phyloP scores from a whole-genome alignment of 2,329 filamentous ascomycete genomes.

The Botrytis medusae region DNA sequence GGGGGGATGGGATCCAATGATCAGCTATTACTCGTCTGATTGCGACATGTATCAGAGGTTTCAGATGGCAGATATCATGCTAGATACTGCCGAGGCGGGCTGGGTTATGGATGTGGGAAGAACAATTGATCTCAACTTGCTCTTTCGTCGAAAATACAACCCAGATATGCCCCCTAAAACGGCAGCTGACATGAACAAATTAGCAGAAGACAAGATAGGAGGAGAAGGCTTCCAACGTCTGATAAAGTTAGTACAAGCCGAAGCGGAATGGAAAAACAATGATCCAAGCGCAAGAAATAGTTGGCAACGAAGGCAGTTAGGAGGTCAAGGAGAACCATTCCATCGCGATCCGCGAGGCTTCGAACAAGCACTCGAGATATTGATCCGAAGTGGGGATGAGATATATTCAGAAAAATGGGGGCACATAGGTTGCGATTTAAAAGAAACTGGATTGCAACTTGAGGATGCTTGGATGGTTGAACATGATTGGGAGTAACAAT shows the following conservation, averaged over 20 bases:
- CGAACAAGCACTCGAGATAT: conserved; percentile 45
- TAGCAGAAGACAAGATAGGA: neutral
- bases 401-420: conserved; percentile 49
- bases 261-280: conserved; percentile 35
- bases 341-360: conserved; percentile 51
- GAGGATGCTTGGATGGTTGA: conserved; percentile 50
- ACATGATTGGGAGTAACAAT: conserved; percentile 42
- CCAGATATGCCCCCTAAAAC: conserved; percentile 24
- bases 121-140: conserved; percentile 28
- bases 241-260: conserved; percentile 36
- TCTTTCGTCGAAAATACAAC: conserved; percentile 9
- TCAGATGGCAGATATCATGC: conserved; percentile 45
- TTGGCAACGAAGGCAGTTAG: conserved; percentile 53
- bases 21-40: conserved; percentile 56
- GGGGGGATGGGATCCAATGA: conserved; percentile 55
- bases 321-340: conserved; percentile 55
- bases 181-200: conserved; percentile 6
- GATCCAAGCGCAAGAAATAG: conserved; percentile 45
- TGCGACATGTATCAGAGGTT: conserved; percentile 54
- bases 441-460: conserved; percentile 41
- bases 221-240: conserved; percentile 37
- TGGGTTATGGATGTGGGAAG: conserved; percentile 49
- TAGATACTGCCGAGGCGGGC: conserved; percentile 43
- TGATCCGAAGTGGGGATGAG: conserved; percentile 47
- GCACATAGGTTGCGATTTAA: conserved; percentile 46